Base-by-base conservation (phyloP, 176 grass and related monocot species). In the Microstegium vimineum region DNA sequence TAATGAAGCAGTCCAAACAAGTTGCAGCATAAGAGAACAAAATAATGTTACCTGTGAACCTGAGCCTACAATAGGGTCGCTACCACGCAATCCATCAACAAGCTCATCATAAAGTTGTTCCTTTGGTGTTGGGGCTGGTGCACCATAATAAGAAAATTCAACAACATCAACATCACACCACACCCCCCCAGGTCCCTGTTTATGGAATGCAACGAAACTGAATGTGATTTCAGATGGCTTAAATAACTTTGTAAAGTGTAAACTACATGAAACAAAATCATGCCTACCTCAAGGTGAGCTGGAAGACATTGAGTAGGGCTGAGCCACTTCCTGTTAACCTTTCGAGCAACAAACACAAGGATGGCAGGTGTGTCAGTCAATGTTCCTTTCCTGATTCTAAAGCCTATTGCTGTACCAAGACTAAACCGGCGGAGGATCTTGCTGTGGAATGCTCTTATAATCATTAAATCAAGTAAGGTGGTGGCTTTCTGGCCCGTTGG, bases 151-250 rank as follows among this genome's bases (percentile, higher is more conserved):
- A 75, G 96, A 99, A 73, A 99, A 99, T 77, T 99, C 97, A 54
- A 99, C 89, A 45, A 99, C 97, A 34, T 99, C 97, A 38, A 99
- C 97, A 87, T 99, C 91, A 76, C 97, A 99, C 97, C 97, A 99
- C 23, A 99, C 89, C 3, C 93, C 93, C 4, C 97, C 93, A 67
- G 97, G 97, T 35, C 97, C 97, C 93, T 99, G 73, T 74, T 81
- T 32, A 91, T 65, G 31, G 59, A 30, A 82, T 17, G 82, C 28
- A 31, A 63, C 42, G 64, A 78, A 80, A 59, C 4, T 76, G 26
- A 84, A 59, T 72, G 45, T 77, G 32, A 49, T 37, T 66, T 14
- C 47, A 77, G 14, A 69, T 83, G 5, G 60, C 6, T 26, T 51
- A 75, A 73, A 68, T 33, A 83, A 80, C 20, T 36, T 77, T 56